Evolutionary conservation across 1,284 basidiomycete species (phyloP), one percentile per base, ranked within the genome.

Genomic region (Microbotryum saponariae): DNA sequence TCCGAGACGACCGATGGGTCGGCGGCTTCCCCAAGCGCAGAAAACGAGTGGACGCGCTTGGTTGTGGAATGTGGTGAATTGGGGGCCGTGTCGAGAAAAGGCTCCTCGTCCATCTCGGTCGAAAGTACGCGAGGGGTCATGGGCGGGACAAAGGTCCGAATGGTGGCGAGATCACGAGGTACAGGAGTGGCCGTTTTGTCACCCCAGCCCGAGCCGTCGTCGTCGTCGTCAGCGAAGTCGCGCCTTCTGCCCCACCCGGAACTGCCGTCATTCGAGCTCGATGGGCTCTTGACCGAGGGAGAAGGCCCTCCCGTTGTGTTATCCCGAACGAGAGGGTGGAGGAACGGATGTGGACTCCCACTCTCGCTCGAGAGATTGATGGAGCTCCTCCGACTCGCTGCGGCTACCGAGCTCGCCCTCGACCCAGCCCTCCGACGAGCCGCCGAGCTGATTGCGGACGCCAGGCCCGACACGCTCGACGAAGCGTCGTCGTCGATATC

Each of bases 1-100:
- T n/a, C 31, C 8, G 60, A 62, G 50, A 48, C 29, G 9, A 42
- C 50, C 44, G 61, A 59, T 7, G 53, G 37, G 10, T 42, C 37
- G 25, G 12, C 59, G 49, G 23, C 33, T 33, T 23, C 51, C 21
- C 21, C n/a, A n/a, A 8, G 44, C 50, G 45, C 29, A n/a, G 52
- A 23, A 33, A 16, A 37, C 25, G 52, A 23, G 52, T 18, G 33
- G 20, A 14, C 25, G 18, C 48, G 20, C 42, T 29, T 55, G 33
- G 42, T 23, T n/a, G 21, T 23, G n/a, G 44, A 25, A 7, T 47
- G 42, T 0, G 67, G 67, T 16, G 54, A 58, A 12, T 54, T 60
- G 2, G 64, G 67, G 8, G 61, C 62, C 33, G 62, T 62, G n/a
- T 68, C 67, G 52, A 68, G 62, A 59, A 66, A 68, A 4, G 64